Evolutionary conservation across 225 moss, liverwort and hornwort genomes (phyloP).

Genomic region (Ulota crispa): DNA sequence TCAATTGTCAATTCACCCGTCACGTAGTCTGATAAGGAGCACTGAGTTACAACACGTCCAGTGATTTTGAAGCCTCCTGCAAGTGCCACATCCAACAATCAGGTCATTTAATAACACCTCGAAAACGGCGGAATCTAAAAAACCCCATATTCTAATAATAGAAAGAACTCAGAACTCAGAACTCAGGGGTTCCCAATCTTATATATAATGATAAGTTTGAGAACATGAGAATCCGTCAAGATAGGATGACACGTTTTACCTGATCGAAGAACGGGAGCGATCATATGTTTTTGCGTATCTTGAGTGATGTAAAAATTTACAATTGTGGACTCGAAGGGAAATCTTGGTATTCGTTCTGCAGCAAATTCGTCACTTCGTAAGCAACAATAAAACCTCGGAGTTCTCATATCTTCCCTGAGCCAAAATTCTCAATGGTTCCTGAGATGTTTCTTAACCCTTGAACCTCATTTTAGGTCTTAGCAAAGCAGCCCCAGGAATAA

Average conservation of each 20-base stretch:
- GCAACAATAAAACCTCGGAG: conserved; percentile 3
- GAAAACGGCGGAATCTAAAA: background rate
- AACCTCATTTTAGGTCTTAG: too few relatives aligned
- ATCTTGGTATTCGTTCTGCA: conserved; percentile 69
- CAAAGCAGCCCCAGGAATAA: too few relatives aligned
- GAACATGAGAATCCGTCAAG: conserved; percentile 8
- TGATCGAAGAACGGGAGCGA: conserved; percentile 82
- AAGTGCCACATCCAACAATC: conserved; percentile 12
- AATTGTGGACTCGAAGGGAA: conserved; percentile 52
- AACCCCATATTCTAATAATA: background rate
- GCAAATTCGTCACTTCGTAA: conserved; percentile 14
- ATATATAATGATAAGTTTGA: background rate
- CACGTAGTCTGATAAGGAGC: conserved; percentile 80
- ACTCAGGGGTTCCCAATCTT: background rate
- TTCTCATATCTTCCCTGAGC: conserved; percentile 5
- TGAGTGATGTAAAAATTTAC: conserved; percentile 94
- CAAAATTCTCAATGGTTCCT: conserved; percentile 2
- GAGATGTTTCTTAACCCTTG: background rate
- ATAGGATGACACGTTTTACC: conserved; percentile 35
- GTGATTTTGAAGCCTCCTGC: conserved; percentile 92
- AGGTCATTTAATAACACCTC: conserved; percentile 8
- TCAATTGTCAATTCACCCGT: conserved; percentile 85
- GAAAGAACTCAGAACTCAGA: background rate
- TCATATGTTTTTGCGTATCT: conserved; percentile 91
- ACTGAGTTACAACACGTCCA: conserved; percentile 84